Conservation (phyloP, 2,329 filamentous ascomycete genomes). For the Penicillium thymicola region DNA sequence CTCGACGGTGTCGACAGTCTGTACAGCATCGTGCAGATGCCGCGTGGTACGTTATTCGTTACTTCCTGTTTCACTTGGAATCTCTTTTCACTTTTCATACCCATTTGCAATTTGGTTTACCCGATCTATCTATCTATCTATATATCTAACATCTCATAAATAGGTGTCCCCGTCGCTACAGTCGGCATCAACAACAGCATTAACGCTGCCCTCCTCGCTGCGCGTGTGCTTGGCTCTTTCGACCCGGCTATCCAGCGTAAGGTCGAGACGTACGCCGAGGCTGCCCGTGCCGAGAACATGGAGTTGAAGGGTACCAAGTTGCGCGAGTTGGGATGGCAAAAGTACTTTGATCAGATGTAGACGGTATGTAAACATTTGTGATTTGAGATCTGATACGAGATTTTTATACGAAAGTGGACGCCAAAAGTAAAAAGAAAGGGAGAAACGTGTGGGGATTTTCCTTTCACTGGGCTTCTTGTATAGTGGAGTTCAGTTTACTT, state of each 20-base stretch:
- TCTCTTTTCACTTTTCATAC: neutral
- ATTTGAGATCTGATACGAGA: neutral
- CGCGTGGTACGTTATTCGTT: slow-evolving; percentile 46
- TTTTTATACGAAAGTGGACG: slow-evolving; percentile 4
- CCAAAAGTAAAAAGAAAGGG: neutral
- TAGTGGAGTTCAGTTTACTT: slow-evolving; percentile 14
- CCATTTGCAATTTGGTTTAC: neutral
- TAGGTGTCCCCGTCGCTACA: slow-evolving; percentile 68
- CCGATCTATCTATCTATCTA: neutral
- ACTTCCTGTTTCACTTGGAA: neutral
- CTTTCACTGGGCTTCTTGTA: slow-evolving; percentile 9
- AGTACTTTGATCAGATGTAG: slow-evolving; percentile 46
- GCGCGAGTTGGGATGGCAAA: slow-evolving; percentile 43
- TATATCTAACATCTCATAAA: slow-evolving; percentile 9
- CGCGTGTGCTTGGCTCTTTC: slow-evolving; percentile 61
- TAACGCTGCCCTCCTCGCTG: slow-evolving; percentile 70
- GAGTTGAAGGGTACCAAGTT: slow-evolving; percentile 44
- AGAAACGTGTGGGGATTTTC: slow-evolving; percentile 1
- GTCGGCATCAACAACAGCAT: slow-evolving; percentile 78
- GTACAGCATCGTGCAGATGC: slow-evolving; percentile 75
- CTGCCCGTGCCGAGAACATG: slow-evolving; percentile 42
- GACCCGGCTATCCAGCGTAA: slow-evolving; percentile 41
- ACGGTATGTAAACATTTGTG: neutral
- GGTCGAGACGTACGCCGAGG: slow-evolving; percentile 43
- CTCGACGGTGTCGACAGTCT: slow-evolving; percentile 70